phyloP scores from a whole-genome alignment of 2,329 filamentous ascomycete genomes.

The Colletotrichum abscissum region DNA sequence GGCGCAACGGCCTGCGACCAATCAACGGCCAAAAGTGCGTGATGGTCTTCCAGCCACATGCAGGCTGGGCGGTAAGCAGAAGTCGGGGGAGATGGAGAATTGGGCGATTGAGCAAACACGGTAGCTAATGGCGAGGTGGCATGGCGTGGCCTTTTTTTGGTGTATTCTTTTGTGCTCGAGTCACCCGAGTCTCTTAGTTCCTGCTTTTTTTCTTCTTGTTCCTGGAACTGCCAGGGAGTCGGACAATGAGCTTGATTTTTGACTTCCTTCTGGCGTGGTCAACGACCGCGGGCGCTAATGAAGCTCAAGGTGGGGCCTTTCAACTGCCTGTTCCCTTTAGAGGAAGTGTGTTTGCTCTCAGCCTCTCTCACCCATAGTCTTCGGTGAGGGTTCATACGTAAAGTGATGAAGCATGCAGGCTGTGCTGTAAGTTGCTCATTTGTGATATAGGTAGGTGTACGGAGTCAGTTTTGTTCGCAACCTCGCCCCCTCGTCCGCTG shows the following conservation, averaged over 20 bases:
- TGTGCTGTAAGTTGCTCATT: conserved; percentile 1
- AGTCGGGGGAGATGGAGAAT: conserved; percentile 8
- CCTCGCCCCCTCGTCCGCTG: not conserved
- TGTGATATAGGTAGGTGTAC: not conserved
- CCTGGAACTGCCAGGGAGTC: not conserved
- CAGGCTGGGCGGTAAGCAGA: conserved; percentile 58
- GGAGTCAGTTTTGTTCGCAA: not conserved
- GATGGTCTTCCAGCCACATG: conserved; percentile 53
- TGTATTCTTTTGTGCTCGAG: not conserved
- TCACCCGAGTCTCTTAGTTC: conserved; percentile 13
- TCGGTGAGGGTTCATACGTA: not conserved
- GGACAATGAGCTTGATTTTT: not conserved
- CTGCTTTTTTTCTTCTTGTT: not conserved
- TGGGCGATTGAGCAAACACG: conserved; percentile 8
- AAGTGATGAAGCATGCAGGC: conserved; percentile 12
- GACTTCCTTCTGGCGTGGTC: not conserved
- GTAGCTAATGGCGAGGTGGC: conserved; percentile 33
- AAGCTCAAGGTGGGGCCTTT: not conserved
- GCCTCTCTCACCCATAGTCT: not conserved
- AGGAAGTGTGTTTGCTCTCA: not conserved
- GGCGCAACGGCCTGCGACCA: conserved; percentile 45
- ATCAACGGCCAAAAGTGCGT: conserved; percentile 49
- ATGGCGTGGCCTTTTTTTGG: conserved; percentile 7
- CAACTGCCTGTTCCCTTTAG: not conserved
- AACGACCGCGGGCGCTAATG: not conserved